Percentiles rank a stretch among this genome's conserved stretches.
phyloP scores from a whole-genome alignment of 257 asterid genomes.

The Avicennia marina region DNA sequence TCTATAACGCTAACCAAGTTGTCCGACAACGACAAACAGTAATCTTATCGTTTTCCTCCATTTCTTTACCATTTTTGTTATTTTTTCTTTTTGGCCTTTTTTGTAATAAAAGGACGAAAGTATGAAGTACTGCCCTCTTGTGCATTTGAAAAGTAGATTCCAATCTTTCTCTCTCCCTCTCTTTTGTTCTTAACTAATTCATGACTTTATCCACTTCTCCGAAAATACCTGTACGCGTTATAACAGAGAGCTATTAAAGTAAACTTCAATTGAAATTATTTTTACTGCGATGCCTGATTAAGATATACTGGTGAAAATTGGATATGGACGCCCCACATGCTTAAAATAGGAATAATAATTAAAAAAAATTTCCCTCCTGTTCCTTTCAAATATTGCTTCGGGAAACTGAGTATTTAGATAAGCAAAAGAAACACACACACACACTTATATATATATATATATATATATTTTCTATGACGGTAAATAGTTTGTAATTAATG shows the following conservation, averaged over 20 bases:
- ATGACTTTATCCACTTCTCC: background rate
- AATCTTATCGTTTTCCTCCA: conserved; percentile 3
- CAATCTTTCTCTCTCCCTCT: background rate
- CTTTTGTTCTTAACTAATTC: no score
- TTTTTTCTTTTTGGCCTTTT: no score
- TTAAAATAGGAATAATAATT: conserved; percentile 3
- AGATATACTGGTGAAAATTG: conserved; percentile 12
- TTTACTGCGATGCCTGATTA: background rate
- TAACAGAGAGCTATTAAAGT: no score
- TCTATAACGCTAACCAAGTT: conserved; percentile 24
- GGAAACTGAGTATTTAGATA: background rate
- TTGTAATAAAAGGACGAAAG: background rate
- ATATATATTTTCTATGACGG: background rate
- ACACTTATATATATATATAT: no score
- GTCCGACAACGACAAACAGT: conserved; percentile 21
- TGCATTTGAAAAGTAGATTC: background rate
- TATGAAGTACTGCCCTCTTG: background rate
- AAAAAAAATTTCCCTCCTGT: background rate
- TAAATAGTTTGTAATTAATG: no score
- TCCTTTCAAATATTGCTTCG: conserved; percentile 2
- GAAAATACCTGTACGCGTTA: background rate
- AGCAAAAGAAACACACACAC: no score
- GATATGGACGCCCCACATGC: background rate
- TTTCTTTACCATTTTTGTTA: background rate
- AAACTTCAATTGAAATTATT: background rate